Conservation (phyloP, 2,329 filamentous ascomycete genomes). For the Penicillium sp. region DNA sequence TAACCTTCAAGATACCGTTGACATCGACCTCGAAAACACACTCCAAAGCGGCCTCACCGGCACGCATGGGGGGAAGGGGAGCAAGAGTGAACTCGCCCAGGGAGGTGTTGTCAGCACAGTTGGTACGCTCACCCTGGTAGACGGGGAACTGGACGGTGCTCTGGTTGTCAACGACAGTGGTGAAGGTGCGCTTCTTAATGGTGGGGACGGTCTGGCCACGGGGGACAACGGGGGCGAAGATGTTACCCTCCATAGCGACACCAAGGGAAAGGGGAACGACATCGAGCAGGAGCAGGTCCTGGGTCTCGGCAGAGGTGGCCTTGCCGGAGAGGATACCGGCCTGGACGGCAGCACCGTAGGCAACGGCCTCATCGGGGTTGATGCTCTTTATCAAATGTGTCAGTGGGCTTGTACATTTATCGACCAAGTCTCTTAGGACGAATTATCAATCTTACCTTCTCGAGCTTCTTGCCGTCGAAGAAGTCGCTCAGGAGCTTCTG, state of each 20-base stretch:
- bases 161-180: constrained; percentile 68
- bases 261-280: constrained; percentile 95
- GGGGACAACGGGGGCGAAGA: constrained; percentile 91
- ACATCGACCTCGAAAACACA: constrained; percentile 99
- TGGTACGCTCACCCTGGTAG: constrained; percentile 94
- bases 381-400: constrained; percentile 62
- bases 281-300: constrained; percentile 92
- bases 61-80: constrained; percentile 82
- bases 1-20: constrained; percentile 99
- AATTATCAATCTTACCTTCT: constrained; percentile 63
- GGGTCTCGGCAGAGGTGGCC: constrained; percentile 91
- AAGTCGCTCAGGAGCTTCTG: constrained; percentile 99
- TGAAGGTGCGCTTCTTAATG: constrained; percentile 87
- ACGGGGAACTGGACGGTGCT: constrained; percentile 88
- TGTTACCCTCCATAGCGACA: constrained; percentile 99
- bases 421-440: neutral
- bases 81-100: constrained; percentile 96
- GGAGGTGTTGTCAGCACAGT: constrained; percentile 98
- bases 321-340: constrained; percentile 98
- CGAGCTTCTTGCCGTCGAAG: constrained; percentile 99
- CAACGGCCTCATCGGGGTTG: constrained; percentile 99
- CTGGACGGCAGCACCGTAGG: constrained; percentile 98
- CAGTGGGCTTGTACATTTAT: neutral
- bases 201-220: constrained; percentile 75
- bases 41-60: constrained; percentile 95